Conservation (phyloP, 352 stramenopile species). For the Globisporangium cylindrosporum region DNA sequence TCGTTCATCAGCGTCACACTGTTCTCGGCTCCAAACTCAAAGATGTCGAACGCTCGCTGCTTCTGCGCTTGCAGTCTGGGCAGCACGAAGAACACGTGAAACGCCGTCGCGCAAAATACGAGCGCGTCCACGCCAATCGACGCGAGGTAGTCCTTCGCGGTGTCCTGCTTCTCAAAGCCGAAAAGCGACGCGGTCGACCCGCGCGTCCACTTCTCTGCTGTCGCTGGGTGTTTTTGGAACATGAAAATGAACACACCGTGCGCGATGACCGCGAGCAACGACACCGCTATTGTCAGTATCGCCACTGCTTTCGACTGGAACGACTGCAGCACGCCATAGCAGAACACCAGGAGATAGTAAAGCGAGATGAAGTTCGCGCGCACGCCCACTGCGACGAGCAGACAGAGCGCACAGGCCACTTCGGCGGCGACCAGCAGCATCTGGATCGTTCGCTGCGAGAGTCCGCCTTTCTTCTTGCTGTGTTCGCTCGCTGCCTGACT, state of each 20-base stretch:
- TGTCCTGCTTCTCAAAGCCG: slow-evolving; percentile 41
- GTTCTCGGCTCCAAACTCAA: slow-evolving; percentile 48
- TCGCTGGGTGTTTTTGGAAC: slow-evolving; percentile 15
- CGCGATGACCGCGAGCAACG: slow-evolving; percentile 36
- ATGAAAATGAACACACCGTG: slow-evolving; percentile 40
- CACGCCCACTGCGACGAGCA: slow-evolving; percentile 45
- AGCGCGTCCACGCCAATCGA: slow-evolving; percentile 60
- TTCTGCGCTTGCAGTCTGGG: slow-evolving; percentile 25
- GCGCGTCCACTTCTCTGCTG: slow-evolving; percentile 13
- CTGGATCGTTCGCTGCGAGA: slow-evolving; percentile 24
- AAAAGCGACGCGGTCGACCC: slow-evolving; percentile 33
- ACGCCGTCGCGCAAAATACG: slow-evolving; percentile 43
- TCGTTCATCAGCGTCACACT: slow-evolving; percentile 26
- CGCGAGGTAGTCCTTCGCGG: slow-evolving; percentile 33
- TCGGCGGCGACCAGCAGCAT: slow-evolving; percentile 24
- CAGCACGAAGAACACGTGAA: slow-evolving; percentile 71
- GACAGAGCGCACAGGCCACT: slow-evolving; percentile 45
- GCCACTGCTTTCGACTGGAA: slow-evolving; percentile 55
- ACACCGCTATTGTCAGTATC: slow-evolving; percentile 44
- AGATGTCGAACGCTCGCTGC: slow-evolving; percentile 44
- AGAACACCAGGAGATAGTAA: slow-evolving; percentile 70
- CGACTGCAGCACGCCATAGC: slow-evolving; percentile 53
- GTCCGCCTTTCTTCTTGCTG: slow-evolving; percentile 4
- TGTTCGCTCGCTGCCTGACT: slow-evolving; percentile 12
- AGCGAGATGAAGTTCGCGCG: slow-evolving; percentile 62